Conservation (phyloP, 2,329 filamentous ascomycete genomes). For the Ascochyta rabiei region DNA sequence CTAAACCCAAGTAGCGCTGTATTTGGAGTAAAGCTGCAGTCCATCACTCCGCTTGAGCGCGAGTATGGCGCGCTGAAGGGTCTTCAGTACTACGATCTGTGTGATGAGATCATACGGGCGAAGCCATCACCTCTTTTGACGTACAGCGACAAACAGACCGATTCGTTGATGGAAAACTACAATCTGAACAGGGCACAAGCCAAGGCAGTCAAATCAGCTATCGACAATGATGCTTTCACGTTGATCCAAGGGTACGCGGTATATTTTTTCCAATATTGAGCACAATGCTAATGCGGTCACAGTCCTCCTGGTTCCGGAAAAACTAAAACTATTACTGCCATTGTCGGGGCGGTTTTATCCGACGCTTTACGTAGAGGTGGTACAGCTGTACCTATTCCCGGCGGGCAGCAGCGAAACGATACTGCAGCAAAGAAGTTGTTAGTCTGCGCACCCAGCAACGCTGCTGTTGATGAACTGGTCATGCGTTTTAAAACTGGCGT, state of each 20-base stretch:
- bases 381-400: constrained; percentile 53
- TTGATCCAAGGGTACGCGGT: constrained; percentile 78
- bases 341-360: constrained; percentile 85
- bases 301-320: constrained; percentile 95
- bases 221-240: constrained; percentile 96
- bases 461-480: constrained; percentile 94
- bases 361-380: constrained; percentile 59
- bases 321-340: constrained; percentile 96
- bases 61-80: constrained; percentile 92
- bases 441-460: constrained; percentile 98
- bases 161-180: constrained; percentile 75
- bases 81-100: constrained; percentile 93
- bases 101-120: constrained; percentile 87
- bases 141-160: constrained; percentile 76
- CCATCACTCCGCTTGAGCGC: constrained; percentile 91
- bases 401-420: constrained; percentile 37
- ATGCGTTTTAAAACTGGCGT: constrained; percentile 89
- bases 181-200: constrained; percentile 87
- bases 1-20: constrained; percentile 74
- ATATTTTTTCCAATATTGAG: not conserved
- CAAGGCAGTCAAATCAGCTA: constrained; percentile 86
- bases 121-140: constrained; percentile 87
- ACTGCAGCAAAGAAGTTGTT: constrained; percentile 78
- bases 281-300: constrained; percentile 25
- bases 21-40: constrained; percentile 82